Conservation (phyloP, 176 grass and related monocot species). For the Dactylis glomerata region DNA sequence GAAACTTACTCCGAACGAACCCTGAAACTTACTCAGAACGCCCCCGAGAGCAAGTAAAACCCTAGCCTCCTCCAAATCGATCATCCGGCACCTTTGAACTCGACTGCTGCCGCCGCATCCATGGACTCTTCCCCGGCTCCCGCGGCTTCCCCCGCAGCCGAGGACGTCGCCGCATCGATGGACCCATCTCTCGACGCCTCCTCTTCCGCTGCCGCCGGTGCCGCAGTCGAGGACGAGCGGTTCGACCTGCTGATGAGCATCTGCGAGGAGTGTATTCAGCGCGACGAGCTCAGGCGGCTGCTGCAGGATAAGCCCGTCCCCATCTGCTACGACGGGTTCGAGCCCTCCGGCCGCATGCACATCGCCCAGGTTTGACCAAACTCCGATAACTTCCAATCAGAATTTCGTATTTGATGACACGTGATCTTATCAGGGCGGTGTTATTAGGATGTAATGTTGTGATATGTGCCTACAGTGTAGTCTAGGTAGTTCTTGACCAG, state of each 20-base stretch:
- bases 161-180: background rate
- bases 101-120: background rate
- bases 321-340: constrained; percentile 75
- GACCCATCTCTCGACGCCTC: background rate
- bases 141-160: background rate
- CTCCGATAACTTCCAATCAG: background rate
- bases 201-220: background rate
- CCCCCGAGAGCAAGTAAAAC: too few relatives aligned
- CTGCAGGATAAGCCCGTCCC: constrained; percentile 67
- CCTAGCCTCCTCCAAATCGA: background rate
- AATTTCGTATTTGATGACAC: too few relatives aligned
- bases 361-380: constrained; percentile 49
- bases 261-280: constrained; percentile 84
- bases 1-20: too few relatives aligned
- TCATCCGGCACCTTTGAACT: background rate
- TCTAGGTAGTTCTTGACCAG: too few relatives aligned
- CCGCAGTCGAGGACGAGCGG: constrained; percentile 24
- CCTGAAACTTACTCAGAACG: too few relatives aligned
- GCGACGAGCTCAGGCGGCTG: constrained; percentile 52
- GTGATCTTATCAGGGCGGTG: too few relatives aligned
- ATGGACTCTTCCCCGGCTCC: background rate
- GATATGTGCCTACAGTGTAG: too few relatives aligned
- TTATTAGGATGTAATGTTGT: too few relatives aligned
- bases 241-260: constrained; percentile 56
- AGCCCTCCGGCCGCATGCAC: constrained; percentile 81